Base-by-base conservation (phyloP, 495 filamentous ascomycete species). In the Recurvomyces mirabilis region DNA sequence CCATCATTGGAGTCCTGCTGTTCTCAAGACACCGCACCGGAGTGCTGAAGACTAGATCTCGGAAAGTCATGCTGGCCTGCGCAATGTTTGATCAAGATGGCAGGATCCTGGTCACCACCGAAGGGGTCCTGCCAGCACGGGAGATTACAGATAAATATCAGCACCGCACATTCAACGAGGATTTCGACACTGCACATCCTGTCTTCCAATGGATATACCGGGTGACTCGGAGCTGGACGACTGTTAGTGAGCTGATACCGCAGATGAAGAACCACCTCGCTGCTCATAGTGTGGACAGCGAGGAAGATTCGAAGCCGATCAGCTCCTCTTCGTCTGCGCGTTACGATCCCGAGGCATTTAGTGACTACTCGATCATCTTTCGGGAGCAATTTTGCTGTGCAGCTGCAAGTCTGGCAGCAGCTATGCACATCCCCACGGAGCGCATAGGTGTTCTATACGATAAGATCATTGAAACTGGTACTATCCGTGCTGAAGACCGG, bases 171-270 rank as follows among this genome's bases (percentile, higher is more conserved):
- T 80, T 82, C 47, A 73, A 84, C 41, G 85, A 93, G 38, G 71
- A 76, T 22, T 86, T 94, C 52, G 77, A 76, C 25, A 77, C 79
- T 30, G 72, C 73, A 12, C 86, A 94, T 56, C 77, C 82, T 2
- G 76, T 85, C 10, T 94, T 91, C 59, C 76, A 87, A 22, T 94
- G 87, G 87, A 74, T 87, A 35, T 93, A 83, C 57, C 74, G 82
- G 43, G 82, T 83, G 11, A 81, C 80, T 26, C 72, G 78, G 18
- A 75, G 84, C 58, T 94, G 87, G 87, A 56, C 60, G 5, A 68
- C 72, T 18, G 67, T 94, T 15, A 69, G 68, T 37, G 71, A 77
- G 21, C 66, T 89, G 10, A 65, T 93, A 24, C 73, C 77, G 11
- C 72, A 72, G 19, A 93, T 93, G 81, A 66, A 64, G 23, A 76